Percentiles rank a stretch among this genome's conserved stretches.
Evolutionary conservation across 2,329 filamentous ascomycete genomes (phyloP).

Genomic region (Pseudocercospora musae): DNA sequence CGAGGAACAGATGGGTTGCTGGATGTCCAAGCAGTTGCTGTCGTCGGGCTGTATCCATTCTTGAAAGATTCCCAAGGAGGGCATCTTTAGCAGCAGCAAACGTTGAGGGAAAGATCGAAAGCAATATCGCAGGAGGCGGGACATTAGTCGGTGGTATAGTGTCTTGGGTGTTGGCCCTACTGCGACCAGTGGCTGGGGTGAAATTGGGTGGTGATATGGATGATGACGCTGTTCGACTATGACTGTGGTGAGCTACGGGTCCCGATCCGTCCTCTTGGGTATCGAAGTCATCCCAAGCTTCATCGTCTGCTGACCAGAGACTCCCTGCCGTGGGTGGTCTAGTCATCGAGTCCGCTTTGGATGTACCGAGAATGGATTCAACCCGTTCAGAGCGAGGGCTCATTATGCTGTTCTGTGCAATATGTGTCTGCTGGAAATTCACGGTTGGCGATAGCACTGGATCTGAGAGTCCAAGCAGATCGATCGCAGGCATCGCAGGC

Average conservation of each 20-base stretch:
- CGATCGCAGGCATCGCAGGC: slow-evolving; percentile 21
- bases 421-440: not conserved
- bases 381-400: slow-evolving; percentile 14
- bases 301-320: slow-evolving; percentile 24
- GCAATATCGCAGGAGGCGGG: slow-evolving; percentile 78
- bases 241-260: not conserved
- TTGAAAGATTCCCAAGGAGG: slow-evolving; percentile 63
- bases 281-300: slow-evolving; percentile 48
- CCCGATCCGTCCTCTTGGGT: slow-evolving; percentile 16
- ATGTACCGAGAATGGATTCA: slow-evolving; percentile 4
- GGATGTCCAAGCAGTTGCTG: slow-evolving; percentile 60
- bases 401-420: slow-evolving; percentile 12
- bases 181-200: not conserved
- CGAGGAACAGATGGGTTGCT: slow-evolving; percentile 60
- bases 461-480: slow-evolving; percentile 32
- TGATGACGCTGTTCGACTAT: not conserved
- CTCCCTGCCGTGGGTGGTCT: slow-evolving; percentile 10
- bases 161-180: not conserved
- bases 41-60: slow-evolving; percentile 49
- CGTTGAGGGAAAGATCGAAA: slow-evolving; percentile 71
- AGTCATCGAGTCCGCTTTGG: slow-evolving; percentile 16
- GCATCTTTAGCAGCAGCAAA: slow-evolving; percentile 63
- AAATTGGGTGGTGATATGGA: not conserved
- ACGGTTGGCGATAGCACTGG: slow-evolving; percentile 4
- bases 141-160: slow-evolving; percentile 72